Percentiles rank a stretch among this genome's conserved stretches.
Conservation (phyloP, 164 flowering plant species). For the Macadamia tetraphylla region DNA sequence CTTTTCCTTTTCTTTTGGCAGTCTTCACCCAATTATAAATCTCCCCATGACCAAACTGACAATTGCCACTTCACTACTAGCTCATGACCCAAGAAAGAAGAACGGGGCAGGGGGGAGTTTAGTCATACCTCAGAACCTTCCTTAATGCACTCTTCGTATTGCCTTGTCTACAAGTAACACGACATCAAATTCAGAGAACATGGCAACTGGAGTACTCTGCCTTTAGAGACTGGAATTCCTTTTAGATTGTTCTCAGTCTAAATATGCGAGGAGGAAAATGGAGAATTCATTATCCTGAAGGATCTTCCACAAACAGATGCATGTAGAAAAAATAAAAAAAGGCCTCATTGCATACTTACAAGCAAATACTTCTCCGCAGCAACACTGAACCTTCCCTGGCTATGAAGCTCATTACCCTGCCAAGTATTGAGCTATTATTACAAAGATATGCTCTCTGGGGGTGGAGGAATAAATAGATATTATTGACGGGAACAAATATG, state of each 20-base stretch:
- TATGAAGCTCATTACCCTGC: conserved; percentile 92
- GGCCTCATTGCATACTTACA: conserved; percentile 38
- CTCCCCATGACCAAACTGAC: no score
- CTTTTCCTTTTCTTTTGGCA: not conserved
- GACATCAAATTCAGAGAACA: conserved; percentile 97
- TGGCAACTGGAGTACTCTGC: conserved; percentile 47
- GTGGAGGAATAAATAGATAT: no score
- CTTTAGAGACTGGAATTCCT: conserved; percentile 48
- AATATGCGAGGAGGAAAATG: conserved; percentile 2
- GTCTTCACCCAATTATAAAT: not conserved
- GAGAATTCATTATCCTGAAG: conserved; percentile 4
- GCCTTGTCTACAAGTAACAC: conserved; percentile 78
- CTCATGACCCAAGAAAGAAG: not conserved
- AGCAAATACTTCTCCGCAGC: conserved; percentile 74
- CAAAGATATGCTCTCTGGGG: not conserved
- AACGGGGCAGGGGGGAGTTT: not conserved
- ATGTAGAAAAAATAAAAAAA: not conserved
- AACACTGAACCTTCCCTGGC: conserved; percentile 58
- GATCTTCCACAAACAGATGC: not conserved
- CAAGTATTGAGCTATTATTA: conserved; percentile 9
- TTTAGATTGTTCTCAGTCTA: conserved; percentile 81
- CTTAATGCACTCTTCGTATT: conserved; percentile 73
- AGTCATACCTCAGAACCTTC: conserved; percentile 87
- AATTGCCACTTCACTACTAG: not conserved
- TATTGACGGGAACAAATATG: no score